Percentiles rank a stretch among this genome's conserved stretches.
Conservation (phyloP, 2,329 filamentous ascomycete genomes). For the Fonsecaea pedrosoi region DNA sequence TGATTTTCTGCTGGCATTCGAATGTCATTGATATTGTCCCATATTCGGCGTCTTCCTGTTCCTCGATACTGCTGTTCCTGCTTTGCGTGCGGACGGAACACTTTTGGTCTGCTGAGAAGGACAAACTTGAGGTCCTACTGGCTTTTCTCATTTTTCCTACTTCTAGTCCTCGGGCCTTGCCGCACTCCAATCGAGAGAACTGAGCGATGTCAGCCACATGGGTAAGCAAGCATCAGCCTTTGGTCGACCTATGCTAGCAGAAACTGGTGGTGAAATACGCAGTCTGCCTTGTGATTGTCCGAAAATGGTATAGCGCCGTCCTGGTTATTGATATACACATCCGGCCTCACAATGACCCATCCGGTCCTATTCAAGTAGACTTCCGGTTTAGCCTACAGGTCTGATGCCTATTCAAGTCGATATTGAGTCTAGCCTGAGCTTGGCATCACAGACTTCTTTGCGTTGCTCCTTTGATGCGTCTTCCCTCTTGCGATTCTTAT, state of each 20-base stretch:
- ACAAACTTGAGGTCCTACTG: not conserved
- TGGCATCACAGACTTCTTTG: conserved; percentile 13
- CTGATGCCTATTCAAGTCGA: conserved; percentile 25
- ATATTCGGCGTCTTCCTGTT: not conserved
- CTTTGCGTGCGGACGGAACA: not conserved
- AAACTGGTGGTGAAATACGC: not conserved
- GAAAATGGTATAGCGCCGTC: conserved; percentile 21
- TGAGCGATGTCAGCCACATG: not conserved
- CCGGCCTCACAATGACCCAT: conserved; percentile 19
- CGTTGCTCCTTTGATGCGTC: conserved; percentile 1
- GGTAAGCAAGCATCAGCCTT: not conserved
- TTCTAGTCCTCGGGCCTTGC: not conserved
- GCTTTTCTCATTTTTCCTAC: not conserved
- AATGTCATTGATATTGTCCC: conserved; percentile 26
- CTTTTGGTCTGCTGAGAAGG: not conserved
- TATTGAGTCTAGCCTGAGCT: conserved; percentile 11
- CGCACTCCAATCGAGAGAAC: not conserved
- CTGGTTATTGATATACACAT: conserved; percentile 25
- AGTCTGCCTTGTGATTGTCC: conserved; percentile 3
- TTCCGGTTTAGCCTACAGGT: conserved; percentile 16
- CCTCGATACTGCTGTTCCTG: not conserved
- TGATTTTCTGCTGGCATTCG: conserved; percentile 17
- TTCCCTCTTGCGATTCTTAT: conserved; percentile 23
- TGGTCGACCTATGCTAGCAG: not conserved
- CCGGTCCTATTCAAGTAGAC: conserved; percentile 26